phyloP scores from a whole-genome alignment of 371 early-diverging fungal species.

The Smittium mucronatum region DNA sequence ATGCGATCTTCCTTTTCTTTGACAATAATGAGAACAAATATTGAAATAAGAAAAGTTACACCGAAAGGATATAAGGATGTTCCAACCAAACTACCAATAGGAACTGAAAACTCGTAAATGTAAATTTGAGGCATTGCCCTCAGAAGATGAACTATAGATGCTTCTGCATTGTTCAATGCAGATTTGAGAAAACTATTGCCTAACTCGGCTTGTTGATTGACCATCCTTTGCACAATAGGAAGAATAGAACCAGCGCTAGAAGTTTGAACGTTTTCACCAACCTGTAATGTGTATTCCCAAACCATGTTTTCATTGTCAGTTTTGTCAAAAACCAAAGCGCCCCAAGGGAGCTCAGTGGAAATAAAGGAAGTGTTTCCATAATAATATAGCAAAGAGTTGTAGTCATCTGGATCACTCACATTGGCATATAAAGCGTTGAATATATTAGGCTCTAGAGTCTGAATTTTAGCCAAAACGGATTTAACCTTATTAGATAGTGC shows the following conservation, averaged over 20 bases:
- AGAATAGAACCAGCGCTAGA: conserved; percentile 37
- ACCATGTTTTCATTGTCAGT: conserved; percentile 28
- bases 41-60: conserved; percentile 56
- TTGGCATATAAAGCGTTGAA: conserved; percentile 8
- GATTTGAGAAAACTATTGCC: conserved; percentile 36
- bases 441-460: not conserved
- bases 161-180: conserved; percentile 16
- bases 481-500: not conserved
- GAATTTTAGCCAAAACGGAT: not conserved
- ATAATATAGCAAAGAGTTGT: conserved; percentile 16
- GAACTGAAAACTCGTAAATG: conserved; percentile 32
- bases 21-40: conserved; percentile 52
- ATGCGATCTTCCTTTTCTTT: conserved; percentile 57
- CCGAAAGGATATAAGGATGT: conserved; percentile 56
- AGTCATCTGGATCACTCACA: not conserved
- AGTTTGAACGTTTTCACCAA: conserved; percentile 43
- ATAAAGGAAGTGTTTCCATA: conserved; percentile 22
- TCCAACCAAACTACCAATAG: conserved; percentile 42
- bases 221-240: conserved; percentile 36
- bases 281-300: conserved; percentile 37
- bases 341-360: conserved; percentile 37
- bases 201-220: conserved; percentile 37
- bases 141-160: conserved; percentile 45
- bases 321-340: conserved; percentile 35
- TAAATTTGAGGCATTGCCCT: conserved; percentile 40